phyloP scores from a whole-genome alignment of 352 stramenopile species.

The Globisporangium spinosum region DNA sequence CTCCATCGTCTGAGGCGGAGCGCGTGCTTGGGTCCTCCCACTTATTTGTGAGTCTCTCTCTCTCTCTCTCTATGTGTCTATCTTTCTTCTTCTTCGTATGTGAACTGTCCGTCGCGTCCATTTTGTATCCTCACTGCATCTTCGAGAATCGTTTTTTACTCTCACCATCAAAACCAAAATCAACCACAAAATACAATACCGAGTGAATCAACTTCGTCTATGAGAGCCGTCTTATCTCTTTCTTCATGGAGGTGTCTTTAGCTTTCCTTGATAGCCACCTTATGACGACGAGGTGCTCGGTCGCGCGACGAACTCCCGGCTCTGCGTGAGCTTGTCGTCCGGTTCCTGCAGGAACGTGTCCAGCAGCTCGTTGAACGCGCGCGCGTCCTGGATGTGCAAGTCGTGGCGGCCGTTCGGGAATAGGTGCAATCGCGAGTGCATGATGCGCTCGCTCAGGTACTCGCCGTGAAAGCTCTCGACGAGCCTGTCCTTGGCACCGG shows the following conservation, averaged over 20 bases:
- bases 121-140: neutral
- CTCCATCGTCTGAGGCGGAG: conserved; percentile 13
- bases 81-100: neutral
- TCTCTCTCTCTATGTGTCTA: conserved; percentile 10
- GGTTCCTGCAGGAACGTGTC: conserved; percentile 62
- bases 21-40: neutral
- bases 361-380: conserved; percentile 59
- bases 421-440: conserved; percentile 71
- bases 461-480: conserved; percentile 70
- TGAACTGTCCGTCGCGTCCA: neutral
- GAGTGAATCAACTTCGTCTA: conserved; percentile 7
- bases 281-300: conserved; percentile 15
- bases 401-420: conserved; percentile 54
- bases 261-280: neutral
- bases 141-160: conserved; percentile 2
- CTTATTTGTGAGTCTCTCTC: conserved; percentile 2
- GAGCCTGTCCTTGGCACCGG: conserved; percentile 54
- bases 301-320: conserved; percentile 69
- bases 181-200: neutral
- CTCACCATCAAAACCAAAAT: neutral
- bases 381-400: conserved; percentile 43
- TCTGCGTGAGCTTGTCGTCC: conserved; percentile 82
- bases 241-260: neutral
- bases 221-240: neutral
- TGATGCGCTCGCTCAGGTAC: conserved; percentile 84